phyloP scores from a whole-genome alignment of 176 grass and related monocot species.

The Cenchrus americanus region DNA sequence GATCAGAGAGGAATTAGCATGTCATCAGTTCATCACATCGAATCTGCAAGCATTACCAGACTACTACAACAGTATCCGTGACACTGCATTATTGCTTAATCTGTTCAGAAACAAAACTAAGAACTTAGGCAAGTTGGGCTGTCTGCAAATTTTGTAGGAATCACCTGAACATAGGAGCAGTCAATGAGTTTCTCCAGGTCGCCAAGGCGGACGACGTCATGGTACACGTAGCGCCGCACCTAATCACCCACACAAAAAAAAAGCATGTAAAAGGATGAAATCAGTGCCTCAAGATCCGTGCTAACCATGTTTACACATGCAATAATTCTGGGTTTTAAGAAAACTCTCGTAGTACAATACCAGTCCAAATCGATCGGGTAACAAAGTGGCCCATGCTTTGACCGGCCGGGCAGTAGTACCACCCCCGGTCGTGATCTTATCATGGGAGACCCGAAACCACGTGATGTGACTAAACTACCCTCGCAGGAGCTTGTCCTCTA shows the following conservation, averaged over 20 bases:
- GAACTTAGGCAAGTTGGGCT: too few species aligned
- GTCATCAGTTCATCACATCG: neutral
- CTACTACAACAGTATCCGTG: neutral
- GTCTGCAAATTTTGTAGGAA: neutral
- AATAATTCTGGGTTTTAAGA: slow-evolving; percentile 9
- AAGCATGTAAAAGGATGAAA: neutral
- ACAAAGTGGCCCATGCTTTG: slow-evolving; percentile 55
- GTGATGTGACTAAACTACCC: slow-evolving; percentile 38
- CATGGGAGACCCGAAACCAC: slow-evolving; percentile 20
- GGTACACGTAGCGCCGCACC: slow-evolving; percentile 93
- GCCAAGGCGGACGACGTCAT: slow-evolving; percentile 87
- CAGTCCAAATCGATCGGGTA: slow-evolving; percentile 43
- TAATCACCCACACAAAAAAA: neutral
- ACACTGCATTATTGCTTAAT: too few species aligned
- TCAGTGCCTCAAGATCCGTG: neutral
- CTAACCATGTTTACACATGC: neutral
- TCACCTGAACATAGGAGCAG: slow-evolving; percentile 93
- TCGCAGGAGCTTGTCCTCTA: neutral
- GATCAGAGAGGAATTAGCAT: neutral
- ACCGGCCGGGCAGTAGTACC: slow-evolving; percentile 29
- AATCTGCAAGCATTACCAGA: neutral
- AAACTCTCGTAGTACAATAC: neutral
- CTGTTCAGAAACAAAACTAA: neutral
- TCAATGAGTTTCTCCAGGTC: slow-evolving; percentile 92
- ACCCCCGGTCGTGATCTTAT: slow-evolving; percentile 28